Base-by-base conservation (phyloP, 176 grass and related monocot genomes). In the Oryza meridionalis region DNA sequence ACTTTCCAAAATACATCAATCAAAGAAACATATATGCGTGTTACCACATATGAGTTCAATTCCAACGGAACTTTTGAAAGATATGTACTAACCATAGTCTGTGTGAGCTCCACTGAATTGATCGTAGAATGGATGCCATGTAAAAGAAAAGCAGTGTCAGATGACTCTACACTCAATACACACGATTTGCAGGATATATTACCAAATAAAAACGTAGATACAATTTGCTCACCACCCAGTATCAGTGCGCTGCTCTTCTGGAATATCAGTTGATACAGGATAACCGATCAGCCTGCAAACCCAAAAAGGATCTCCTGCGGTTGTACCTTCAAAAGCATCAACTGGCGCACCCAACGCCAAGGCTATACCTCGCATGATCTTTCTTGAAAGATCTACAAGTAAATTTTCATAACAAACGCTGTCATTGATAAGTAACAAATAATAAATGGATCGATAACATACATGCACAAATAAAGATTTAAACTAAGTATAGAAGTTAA, bases 331-430 rank as follows among this genome's bases (percentile, higher is more conserved):
- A 83, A 98, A 95, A 53, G 85, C 96, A 87, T 95, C 89, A 70
- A 87, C 51, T 22, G 80, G 59, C n/a, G 69, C 91, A 75, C 89
- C 91, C 76, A 98, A 72, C 68, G 89, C 93, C 90, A 98, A 88
- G 43, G 96, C 91, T 91, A 98, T 95, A 81, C 96, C 93, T 62
- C 85, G 63, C 93, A 95, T 94, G 59, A 98, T 98, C 87, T 93
- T 98, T 75, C 96, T 92, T 87, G 96, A 93, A 85, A 98, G 85
- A 78, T 95, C 91, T 95, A 82, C 15, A 84, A 35, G 10, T 0
- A 25, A 76, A 72, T 40, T 82, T 12, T 5, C 13, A 19, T 40
- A 82, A 83, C 63, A 77, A 80, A 80, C 10, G 80, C 40, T n/a
- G n/a, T 2, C 35, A n/a, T 3, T 1, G 0, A 77, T 65, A 32